phyloP scores from a whole-genome alignment of 495 filamentous ascomycete species.

The Aspergillus mulundensis region DNA sequence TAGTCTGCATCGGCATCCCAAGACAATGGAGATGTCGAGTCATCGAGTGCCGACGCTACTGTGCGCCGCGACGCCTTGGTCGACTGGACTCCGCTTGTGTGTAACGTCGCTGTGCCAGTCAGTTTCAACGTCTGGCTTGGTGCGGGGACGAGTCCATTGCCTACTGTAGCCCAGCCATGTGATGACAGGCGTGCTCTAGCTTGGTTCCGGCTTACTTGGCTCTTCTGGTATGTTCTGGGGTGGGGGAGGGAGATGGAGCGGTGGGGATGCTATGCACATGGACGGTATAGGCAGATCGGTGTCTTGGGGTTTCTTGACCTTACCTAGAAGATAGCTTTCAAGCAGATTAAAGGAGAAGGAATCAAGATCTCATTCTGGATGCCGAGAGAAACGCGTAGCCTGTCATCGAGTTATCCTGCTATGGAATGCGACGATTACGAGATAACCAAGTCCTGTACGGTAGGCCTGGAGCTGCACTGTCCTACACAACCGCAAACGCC shows the following conservation, averaged over 20 bases:
- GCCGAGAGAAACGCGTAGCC: neutral
- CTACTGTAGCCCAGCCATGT: neutral
- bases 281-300: neutral
- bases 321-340: neutral
- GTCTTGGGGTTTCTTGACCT: neutral
- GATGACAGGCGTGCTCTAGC: neutral
- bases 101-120: neutral
- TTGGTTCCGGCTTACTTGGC: neutral
- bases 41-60: neutral
- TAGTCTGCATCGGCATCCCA: too few species aligned
- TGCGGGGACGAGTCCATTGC: neutral
- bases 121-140: neutral
- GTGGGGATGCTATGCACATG: neutral
- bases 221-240: neutral
- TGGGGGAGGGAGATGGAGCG: too few species aligned
- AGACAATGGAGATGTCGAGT: too few species aligned
- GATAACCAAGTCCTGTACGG: neutral
- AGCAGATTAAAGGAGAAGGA: neutral
- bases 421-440: neutral
- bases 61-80: neutral
- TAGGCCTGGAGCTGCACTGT: neutral
- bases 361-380: neutral
- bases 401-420: neutral
- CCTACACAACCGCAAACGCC: slow-evolving; percentile 40
- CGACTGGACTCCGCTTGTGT: neutral